A percentile compares a stretch with the other conserved stretches of the same genome.
These are phyloP conservation scores for Alternaria alternata DNA, from an alignment of 2,329 filamentous ascomycete genomes.

Conservation along the genomic window DNA sequence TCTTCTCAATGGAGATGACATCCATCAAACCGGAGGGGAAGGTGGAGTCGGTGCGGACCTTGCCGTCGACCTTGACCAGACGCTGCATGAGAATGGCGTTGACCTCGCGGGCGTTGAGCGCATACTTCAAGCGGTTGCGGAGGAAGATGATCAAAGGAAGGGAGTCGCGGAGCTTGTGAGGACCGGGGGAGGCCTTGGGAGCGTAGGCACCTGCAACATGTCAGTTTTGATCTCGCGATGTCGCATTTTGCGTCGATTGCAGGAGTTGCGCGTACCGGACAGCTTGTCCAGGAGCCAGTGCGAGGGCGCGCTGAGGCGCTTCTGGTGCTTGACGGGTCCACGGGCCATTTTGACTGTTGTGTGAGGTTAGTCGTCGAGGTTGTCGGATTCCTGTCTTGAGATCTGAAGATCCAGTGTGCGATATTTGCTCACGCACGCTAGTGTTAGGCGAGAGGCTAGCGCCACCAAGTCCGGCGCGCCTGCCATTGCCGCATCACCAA, in stretches of 20 bases:
- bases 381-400: slow-evolving; percentile 39
- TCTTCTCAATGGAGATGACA: slow-evolving; percentile 99
- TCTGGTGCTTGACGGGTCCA: slow-evolving; percentile 97
- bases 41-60: slow-evolving; percentile 98
- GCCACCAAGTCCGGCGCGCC: background rate
- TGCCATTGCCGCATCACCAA: no score
- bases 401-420: no score
- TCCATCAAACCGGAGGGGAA: slow-evolving; percentile 99
- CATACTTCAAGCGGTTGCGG: slow-evolving; percentile 91
- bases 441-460: slow-evolving; percentile 18
- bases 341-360: slow-evolving; percentile 67
- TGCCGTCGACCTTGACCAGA: slow-evolving; percentile 99
- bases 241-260: slow-evolving; percentile 54
- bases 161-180: slow-evolving; percentile 99
- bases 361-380: slow-evolving; percentile 47
- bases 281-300: slow-evolving; percentile 99
- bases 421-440: no score
- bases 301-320: slow-evolving; percentile 98
- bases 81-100: slow-evolving; percentile 99
- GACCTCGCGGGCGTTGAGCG: slow-evolving; percentile 97
- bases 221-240: slow-evolving; percentile 25
- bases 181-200: slow-evolving; percentile 78
- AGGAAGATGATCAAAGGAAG: slow-evolving; percentile 95
- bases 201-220: slow-evolving; percentile 60
- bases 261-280: slow-evolving; percentile 69